Evolutionary conservation across 192 early-diverging fungal species (phyloP).

Genomic region (Podila verticillata): DNA sequence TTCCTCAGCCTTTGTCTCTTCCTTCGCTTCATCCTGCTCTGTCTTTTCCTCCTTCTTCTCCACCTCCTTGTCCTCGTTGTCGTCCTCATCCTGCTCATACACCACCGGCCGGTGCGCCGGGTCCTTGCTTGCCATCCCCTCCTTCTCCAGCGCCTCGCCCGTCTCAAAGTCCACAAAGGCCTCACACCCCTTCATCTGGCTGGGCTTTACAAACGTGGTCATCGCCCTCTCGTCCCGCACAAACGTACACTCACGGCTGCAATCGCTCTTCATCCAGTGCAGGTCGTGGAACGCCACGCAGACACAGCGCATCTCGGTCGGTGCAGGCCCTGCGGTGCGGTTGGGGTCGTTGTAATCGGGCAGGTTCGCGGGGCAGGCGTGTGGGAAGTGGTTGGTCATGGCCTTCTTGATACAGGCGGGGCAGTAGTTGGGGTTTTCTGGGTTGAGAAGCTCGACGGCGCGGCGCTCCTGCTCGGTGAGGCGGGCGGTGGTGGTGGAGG

Average conservation of each 20-base stretch:
- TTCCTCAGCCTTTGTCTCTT: background rate
- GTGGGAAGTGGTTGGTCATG: conserved; percentile 38
- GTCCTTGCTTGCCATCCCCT: conserved; percentile 31
- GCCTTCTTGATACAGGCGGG: conserved; percentile 37
- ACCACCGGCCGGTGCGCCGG: conserved; percentile 12
- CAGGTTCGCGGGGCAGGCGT: conserved; percentile 27
- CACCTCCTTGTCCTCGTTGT: background rate
- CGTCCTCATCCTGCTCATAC: background rate
- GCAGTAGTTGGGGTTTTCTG: conserved; percentile 43
- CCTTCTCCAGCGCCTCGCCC: conserved; percentile 13
- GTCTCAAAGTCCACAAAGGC: conserved; percentile 25
- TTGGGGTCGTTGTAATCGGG: conserved; percentile 9
- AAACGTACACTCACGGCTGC: conserved; percentile 25
- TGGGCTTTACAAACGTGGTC: conserved; percentile 1
- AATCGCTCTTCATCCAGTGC: conserved; percentile 44
- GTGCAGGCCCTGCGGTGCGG: conserved; percentile 12
- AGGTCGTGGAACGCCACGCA: conserved; percentile 34
- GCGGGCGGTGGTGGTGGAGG: conserved; percentile 11
- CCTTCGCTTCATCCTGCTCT: background rate
- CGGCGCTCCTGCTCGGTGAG: conserved; percentile 27
- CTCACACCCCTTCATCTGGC: conserved; percentile 29
- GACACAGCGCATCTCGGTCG: conserved; percentile 29
- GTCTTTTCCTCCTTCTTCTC: background rate
- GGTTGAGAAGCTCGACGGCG: conserved; percentile 23
- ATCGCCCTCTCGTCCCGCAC: conserved; percentile 26